Evolutionary conservation across 371 early-diverging fungal species (phyloP), one percentile per base, ranked within the genome.

Genomic region (Batrachochytrium dendrobatidis): DNA sequence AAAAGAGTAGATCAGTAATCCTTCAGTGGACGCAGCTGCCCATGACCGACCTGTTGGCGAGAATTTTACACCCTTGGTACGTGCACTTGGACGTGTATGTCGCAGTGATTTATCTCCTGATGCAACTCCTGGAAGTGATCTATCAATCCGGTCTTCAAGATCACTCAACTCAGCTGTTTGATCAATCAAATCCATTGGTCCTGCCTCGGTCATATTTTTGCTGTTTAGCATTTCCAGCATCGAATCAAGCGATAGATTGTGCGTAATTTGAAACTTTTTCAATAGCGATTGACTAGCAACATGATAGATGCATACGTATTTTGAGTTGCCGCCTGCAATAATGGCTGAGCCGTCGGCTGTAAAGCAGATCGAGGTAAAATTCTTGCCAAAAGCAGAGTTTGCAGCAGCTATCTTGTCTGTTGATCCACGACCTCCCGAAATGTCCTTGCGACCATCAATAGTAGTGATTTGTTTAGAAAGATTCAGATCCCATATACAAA

Each of bases 1-100:
- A 33, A 97, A 69, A 10, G 94, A 88, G 72, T 93, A 97, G 48
- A 97, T 83, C 61, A 96, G 63, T 28, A 98, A 72, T 3, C 99
- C 99, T 61, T 96, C 93, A 3, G 95, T 94, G n/a, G 95, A 85
- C 1, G 95, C 95, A 0, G 94, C 94, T 1, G 95, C 93, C 92
- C 92, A 98, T 12, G 92, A 82, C 20, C 91, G 81, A 10, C 93
- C 94, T 0, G 92, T 93, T 15, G 96, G 95, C 1, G 94, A 84
- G 72, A 98, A 96, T 26, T 85, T 77, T 5, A 97, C 91, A 29
- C 83, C 81, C 56, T 81, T 88, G 3, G 91, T 87, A 31, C 90
- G 84, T 32, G 86, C 85, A 65, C 89, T 90, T 1, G 90, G 91
- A 32, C 83, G 74, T 28, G 83, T 83, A 24, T 55, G 64, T 45